A percentile compares a stretch with the other conserved stretches of the same genome.
Evolutionary conservation across 495 filamentous ascomycete genomes (phyloP).

Genomic region (Rostrohypoxylon terebratum): DNA sequence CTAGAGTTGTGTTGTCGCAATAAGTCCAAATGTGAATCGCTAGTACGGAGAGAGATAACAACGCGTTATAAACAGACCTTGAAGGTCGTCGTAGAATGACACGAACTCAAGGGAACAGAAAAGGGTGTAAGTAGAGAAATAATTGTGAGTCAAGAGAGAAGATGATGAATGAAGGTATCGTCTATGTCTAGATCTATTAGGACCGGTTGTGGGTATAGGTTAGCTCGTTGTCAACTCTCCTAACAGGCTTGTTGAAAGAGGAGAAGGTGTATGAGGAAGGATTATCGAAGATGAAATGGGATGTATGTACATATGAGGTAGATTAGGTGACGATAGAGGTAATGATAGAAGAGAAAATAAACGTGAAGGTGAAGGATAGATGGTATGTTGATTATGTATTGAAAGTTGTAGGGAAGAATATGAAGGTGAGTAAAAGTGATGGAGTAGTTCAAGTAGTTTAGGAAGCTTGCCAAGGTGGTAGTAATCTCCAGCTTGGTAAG

Average conservation of each 20-base stretch:
- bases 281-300: background rate
- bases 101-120: background rate
- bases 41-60: background rate
- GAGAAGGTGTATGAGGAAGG: background rate
- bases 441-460: background rate
- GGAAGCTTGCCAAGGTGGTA: background rate
- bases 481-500: background rate
- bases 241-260: background rate
- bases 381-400: slow-evolving; percentile 6
- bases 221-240: background rate
- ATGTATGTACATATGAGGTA: slow-evolving; percentile 10
- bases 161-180: background rate
- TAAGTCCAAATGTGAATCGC: slow-evolving; percentile 6
- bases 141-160: background rate
- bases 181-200: background rate
- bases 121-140: background rate
- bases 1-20: background rate
- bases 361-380: background rate
- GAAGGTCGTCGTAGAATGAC: slow-evolving; percentile 1
- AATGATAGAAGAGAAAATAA: background rate
- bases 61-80: background rate
- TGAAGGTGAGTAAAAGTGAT: background rate
- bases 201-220: background rate
- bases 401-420: background rate
- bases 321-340: background rate